These are phyloP conservation scores for Urostyla sp. DNA, from an alignment of 73 alveolate species.

Conservation along the genomic window DNA sequence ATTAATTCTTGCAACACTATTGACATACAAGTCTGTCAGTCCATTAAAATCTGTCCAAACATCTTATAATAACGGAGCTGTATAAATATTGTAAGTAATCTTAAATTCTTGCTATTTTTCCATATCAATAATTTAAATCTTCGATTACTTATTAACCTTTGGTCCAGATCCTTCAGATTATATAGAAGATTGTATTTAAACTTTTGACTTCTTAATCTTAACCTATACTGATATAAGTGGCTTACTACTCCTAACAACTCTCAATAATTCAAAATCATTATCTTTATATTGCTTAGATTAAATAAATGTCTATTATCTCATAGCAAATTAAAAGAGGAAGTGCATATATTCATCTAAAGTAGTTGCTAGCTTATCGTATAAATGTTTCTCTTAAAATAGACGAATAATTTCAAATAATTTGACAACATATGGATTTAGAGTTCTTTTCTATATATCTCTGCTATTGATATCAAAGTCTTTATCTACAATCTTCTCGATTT, in stretches of 20 bases:
- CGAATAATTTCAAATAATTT: slow-evolving; percentile 64
- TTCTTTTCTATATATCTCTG: slow-evolving; percentile 57
- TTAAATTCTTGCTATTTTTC: slow-evolving; percentile 11
- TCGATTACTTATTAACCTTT: neutral
- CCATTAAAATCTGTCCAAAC: slow-evolving; percentile 70
- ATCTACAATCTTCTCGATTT: slow-evolving; percentile 53
- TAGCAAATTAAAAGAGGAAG: slow-evolving; percentile 58
- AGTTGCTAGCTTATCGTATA: slow-evolving; percentile 50
- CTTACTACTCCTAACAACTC: slow-evolving; percentile 12
- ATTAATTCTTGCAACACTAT: slow-evolving; percentile 49
- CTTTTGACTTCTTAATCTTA: slow-evolving; percentile 47
- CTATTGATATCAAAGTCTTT: slow-evolving; percentile 60
- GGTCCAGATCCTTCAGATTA: neutral
- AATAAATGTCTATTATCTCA: slow-evolving; percentile 60
- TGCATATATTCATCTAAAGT: slow-evolving; percentile 56
- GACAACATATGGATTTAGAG: slow-evolving; percentile 68
- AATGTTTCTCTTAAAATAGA: slow-evolving; percentile 52
- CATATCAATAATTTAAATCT: neutral
- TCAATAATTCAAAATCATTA: slow-evolving; percentile 23
- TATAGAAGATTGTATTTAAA: no score
- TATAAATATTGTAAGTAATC: neutral
- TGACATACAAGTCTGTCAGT: slow-evolving; percentile 53
- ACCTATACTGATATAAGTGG: slow-evolving; percentile 54
- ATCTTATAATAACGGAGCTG: slow-evolving; percentile 60
- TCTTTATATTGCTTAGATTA: neutral